Conservation (phyloP, 768 basidiomycete species). For the Leccinum boreale region DNA sequence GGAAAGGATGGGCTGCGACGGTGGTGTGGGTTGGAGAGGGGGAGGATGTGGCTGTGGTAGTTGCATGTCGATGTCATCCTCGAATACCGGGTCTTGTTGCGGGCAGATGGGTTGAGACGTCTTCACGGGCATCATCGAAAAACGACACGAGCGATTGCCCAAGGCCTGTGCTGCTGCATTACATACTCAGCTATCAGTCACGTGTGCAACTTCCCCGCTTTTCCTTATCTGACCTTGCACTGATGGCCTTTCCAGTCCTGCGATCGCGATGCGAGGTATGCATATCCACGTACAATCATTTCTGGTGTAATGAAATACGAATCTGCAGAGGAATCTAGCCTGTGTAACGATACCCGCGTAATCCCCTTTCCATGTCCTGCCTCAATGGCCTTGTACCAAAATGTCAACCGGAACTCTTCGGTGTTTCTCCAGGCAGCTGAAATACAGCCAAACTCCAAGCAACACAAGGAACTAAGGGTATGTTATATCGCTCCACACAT, state of each 20-base stretch:
- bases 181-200: slow-evolving; percentile 12
- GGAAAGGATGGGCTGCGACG: slow-evolving; percentile 12
- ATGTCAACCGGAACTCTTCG: not conserved
- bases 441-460: not conserved
- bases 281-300: not conserved
- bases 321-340: slow-evolving; percentile 1
- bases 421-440: slow-evolving; percentile 3
- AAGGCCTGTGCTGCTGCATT: slow-evolving; percentile 15
- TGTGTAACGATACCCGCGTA: not conserved
- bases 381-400: not conserved
- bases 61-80: slow-evolving; percentile 37
- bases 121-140: slow-evolving; percentile 25
- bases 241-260: not conserved
- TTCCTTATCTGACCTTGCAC: not conserved
- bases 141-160: slow-evolving; percentile 9
- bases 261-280: slow-evolving; percentile 4
- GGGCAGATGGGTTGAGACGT: slow-evolving; percentile 15
- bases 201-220: slow-evolving; percentile 4
- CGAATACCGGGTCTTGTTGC: slow-evolving; percentile 26
- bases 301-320: not conserved
- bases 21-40: not conserved
- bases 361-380: slow-evolving; percentile 2
- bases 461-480: slow-evolving; percentile 12
- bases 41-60: not conserved
- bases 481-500: not conserved